phyloP scores from a whole-genome alignment of 495 filamentous ascomycete genomes.

The Lentithecium fluviatile region DNA sequence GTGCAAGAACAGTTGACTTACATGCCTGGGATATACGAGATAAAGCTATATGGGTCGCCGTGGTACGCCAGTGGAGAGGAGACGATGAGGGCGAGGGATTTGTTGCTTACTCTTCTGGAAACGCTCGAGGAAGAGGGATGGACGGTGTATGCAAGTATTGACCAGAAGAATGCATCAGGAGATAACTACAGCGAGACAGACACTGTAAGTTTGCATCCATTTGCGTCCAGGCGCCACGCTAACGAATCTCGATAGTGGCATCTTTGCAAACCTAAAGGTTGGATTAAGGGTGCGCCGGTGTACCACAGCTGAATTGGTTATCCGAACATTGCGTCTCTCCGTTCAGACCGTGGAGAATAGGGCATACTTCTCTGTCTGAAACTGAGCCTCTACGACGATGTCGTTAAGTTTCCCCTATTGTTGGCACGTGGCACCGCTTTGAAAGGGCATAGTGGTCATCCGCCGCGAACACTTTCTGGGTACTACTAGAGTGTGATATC shows the following conservation, averaged over 20 bases:
- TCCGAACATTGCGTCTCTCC: not conserved
- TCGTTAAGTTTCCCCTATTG: not conserved
- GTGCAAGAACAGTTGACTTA: constrained; percentile 2
- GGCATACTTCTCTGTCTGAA: not conserved
- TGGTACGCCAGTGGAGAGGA: constrained; percentile 11
- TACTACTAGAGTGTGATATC: too few species aligned
- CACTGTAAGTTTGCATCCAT: constrained; percentile 7
- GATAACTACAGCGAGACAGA: constrained; percentile 23
- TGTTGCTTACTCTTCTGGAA: constrained; percentile 26
- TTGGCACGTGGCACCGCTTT: not conserved
- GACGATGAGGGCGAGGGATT: constrained; percentile 16
- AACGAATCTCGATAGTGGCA: constrained; percentile 8
- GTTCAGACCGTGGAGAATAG: not conserved
- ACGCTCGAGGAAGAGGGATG: constrained; percentile 32
- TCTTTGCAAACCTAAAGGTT: constrained; percentile 15
- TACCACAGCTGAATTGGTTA: constrained; percentile 11
- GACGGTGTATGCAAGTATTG: constrained; percentile 29
- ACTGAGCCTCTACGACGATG: not conserved
- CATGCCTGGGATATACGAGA: constrained; percentile 15
- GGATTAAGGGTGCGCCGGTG: constrained; percentile 11
- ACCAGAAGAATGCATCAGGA: constrained; percentile 28
- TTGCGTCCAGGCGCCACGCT: not conserved
- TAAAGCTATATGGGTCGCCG: constrained; percentile 24
- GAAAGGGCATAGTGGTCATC: not conserved
- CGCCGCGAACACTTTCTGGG: not conserved